Conservation (phyloP, 2,329 filamentous ascomycete genomes). For the Trichocomaceae sp. region DNA sequence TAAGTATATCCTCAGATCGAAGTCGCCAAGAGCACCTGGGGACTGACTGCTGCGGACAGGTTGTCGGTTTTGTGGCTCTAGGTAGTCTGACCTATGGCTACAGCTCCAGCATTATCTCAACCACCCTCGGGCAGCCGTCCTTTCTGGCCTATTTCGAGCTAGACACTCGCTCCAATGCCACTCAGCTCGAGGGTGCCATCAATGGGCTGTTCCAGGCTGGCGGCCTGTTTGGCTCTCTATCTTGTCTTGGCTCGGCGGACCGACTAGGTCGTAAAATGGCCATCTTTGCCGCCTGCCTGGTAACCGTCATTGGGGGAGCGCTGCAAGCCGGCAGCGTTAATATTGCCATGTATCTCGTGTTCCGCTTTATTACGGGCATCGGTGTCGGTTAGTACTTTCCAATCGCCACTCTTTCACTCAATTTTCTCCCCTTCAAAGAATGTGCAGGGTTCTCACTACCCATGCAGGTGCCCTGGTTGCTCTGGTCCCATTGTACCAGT, state of each 20-base stretch:
- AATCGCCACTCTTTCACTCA: background rate
- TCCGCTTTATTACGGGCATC: slow-evolving; percentile 10
- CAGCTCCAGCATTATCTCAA: slow-evolving; percentile 11
- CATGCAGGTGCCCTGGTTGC: slow-evolving; percentile 8
- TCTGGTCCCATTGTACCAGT: slow-evolving; percentile 19
- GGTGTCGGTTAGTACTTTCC: slow-evolving; percentile 8
- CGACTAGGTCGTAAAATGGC: slow-evolving; percentile 9
- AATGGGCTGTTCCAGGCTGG: slow-evolving; percentile 13
- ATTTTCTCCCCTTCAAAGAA: background rate
- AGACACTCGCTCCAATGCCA: slow-evolving; percentile 5
- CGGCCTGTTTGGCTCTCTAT: slow-evolving; percentile 7
- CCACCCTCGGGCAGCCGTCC: slow-evolving; percentile 12
- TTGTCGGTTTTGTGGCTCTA: slow-evolving; percentile 11
- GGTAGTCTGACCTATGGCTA: slow-evolving; percentile 12
- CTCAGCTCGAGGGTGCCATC: slow-evolving; percentile 11
- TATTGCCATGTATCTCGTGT: slow-evolving; percentile 11
- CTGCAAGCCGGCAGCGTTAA: slow-evolving; percentile 12
- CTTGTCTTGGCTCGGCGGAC: slow-evolving; percentile 8
- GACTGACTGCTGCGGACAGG: background rate
- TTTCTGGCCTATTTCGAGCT: slow-evolving; percentile 11
- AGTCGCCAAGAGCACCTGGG: background rate
- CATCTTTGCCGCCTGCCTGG: slow-evolving; percentile 4
- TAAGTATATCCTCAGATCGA: background rate
- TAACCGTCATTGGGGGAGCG: slow-evolving; percentile 8
- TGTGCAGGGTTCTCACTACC: background rate